Evolutionary conservation across 352 stramenopile genomes (phyloP).

Genomic region (Detonula confervacea): DNA sequence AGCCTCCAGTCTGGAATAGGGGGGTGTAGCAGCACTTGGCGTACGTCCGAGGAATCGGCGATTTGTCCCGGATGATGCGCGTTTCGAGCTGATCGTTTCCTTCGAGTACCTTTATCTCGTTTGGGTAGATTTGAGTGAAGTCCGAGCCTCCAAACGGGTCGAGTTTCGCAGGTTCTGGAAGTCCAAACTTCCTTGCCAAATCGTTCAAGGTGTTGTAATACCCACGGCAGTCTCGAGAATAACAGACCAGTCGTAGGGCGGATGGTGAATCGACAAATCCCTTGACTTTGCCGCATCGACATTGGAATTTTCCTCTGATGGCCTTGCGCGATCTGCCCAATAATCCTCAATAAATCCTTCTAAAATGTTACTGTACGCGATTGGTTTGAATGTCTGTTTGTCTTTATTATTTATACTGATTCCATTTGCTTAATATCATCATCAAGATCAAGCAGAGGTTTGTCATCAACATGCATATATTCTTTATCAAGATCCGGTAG

Average conservation of each 20-base stretch:
- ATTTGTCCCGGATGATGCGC: slow-evolving; percentile 45
- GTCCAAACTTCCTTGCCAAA: slow-evolving; percentile 11
- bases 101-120: slow-evolving; percentile 53
- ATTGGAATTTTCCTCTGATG: slow-evolving; percentile 45
- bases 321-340: too few relatives aligned
- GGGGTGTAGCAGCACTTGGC: slow-evolving; percentile 60
- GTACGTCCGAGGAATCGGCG: slow-evolving; percentile 40
- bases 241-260: slow-evolving; percentile 60
- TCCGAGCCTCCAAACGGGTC: slow-evolving; percentile 52
- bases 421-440: too few relatives aligned
- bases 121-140: slow-evolving; percentile 57
- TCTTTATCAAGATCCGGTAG: too few relatives aligned
- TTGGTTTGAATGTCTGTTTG: too few relatives aligned
- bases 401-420: too few relatives aligned
- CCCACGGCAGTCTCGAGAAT: slow-evolving; percentile 57
- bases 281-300: slow-evolving; percentile 60
- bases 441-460: too few relatives aligned
- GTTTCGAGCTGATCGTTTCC: slow-evolving; percentile 46
- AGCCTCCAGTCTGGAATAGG: slow-evolving; percentile 47
- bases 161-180: slow-evolving; percentile 12
- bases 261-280: slow-evolving; percentile 47
- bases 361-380: too few relatives aligned
- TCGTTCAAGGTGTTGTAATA: slow-evolving; percentile 64
- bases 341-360: too few relatives aligned
- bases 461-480: too few relatives aligned